Percentiles rank a stretch among this genome's conserved stretches.
Conservation (phyloP, 805 yeast genomes). For the Starmera dryadoides region DNA sequence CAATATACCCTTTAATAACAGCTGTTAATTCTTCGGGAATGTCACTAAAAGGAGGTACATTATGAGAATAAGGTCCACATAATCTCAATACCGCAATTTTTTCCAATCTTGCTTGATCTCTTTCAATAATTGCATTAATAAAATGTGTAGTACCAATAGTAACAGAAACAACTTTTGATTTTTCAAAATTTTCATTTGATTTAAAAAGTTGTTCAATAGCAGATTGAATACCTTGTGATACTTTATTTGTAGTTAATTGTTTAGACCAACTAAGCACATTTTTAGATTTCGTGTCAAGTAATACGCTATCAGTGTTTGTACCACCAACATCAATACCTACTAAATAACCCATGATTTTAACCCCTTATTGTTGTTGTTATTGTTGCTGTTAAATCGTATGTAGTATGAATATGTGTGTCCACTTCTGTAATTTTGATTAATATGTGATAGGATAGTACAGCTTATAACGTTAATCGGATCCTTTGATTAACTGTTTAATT, state of each 20-base stretch:
- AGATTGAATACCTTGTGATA: conserved; percentile 32
- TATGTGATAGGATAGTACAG: too few species aligned
- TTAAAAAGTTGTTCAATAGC: conserved; percentile 29
- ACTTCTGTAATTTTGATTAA: too few species aligned
- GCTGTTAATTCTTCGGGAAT: conserved; percentile 31
- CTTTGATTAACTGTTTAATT: too few species aligned
- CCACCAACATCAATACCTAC: conserved; percentile 48
- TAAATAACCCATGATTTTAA: background rate
- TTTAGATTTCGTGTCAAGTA: conserved; percentile 27
- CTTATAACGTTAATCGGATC: too few species aligned
- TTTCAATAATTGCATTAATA: conserved; percentile 43
- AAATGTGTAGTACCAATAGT: conserved; percentile 47
- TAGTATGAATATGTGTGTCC: too few species aligned
- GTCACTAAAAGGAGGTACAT: conserved; percentile 35
- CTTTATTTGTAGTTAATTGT: conserved; percentile 36
- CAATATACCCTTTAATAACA: conserved; percentile 29
- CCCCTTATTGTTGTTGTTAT: too few species aligned
- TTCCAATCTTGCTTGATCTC: conserved; percentile 33
- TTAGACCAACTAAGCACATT: conserved; percentile 35
- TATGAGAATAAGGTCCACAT: conserved; percentile 34
- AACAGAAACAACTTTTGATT: conserved; percentile 31
- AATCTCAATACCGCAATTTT: conserved; percentile 39
- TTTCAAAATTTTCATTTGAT: conserved; percentile 9
- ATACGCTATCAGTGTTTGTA: conserved; percentile 42
- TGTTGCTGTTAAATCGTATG: too few species aligned